Percentiles rank a stretch among this genome's conserved stretches.
Evolutionary conservation across 1,284 basidiomycete species (phyloP).

Genomic region (Cryptococcus neoformans): DNA sequence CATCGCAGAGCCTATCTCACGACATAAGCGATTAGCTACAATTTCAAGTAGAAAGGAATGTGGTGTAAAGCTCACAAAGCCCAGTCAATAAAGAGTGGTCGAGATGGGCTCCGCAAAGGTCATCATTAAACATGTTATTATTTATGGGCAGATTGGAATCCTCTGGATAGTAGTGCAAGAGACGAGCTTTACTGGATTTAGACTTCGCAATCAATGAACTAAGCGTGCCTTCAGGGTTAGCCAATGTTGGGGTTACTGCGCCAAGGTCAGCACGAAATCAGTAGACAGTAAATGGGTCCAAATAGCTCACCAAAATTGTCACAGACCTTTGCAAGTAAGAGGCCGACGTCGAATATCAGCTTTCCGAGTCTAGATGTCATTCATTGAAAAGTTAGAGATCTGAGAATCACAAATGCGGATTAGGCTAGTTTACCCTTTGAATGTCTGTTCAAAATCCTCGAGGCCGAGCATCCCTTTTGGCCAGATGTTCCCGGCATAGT

Average conservation of each 20-base stretch:
- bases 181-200: constrained; percentile 59
- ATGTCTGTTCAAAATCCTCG: constrained; percentile 74
- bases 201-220: constrained; percentile 39
- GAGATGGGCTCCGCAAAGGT: constrained; percentile 58
- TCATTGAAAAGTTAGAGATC: neutral
- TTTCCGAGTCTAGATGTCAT: constrained; percentile 50
- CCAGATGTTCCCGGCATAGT: constrained; percentile 55
- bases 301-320: constrained; percentile 69
- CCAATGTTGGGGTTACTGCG: no score
- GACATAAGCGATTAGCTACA: neutral
- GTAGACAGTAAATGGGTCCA: neutral
- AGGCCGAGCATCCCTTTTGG: constrained; percentile 60
- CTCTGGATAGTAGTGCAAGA: constrained; percentile 86
- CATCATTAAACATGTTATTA: constrained; percentile 58
- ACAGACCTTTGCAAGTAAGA: constrained; percentile 74
- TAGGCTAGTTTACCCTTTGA: constrained; percentile 63
- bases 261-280: no score
- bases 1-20: constrained; percentile 58
- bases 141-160: constrained; percentile 46
- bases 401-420: neutral
- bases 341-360: constrained; percentile 75
- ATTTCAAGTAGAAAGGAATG: neutral
- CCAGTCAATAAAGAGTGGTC: constrained; percentile 88
- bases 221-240: constrained; percentile 1
- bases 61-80: constrained; percentile 57